Conservation (phyloP, 2,329 filamentous ascomycete species). For the Diaporthe sp. region DNA sequence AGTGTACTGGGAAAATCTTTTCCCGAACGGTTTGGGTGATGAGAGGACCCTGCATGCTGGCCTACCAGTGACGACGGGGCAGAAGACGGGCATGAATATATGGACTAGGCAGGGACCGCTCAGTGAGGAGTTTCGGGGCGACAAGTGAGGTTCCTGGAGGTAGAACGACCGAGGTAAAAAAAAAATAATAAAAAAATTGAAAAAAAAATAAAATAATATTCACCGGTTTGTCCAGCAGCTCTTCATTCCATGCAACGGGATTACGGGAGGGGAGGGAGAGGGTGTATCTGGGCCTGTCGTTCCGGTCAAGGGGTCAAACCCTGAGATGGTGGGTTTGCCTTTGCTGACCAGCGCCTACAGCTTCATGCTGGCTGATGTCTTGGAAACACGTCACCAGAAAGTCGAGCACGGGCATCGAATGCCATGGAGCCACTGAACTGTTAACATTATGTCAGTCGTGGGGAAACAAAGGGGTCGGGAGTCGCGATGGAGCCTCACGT, state of each 20-base stretch:
- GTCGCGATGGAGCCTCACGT: slow-evolving; percentile 13
- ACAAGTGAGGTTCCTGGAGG: background rate
- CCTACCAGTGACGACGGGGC: slow-evolving; percentile 50
- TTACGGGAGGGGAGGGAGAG: too few relatives aligned
- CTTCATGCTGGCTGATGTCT: background rate
- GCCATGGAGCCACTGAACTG: background rate
- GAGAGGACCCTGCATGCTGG: slow-evolving; percentile 52
- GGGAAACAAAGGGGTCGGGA: background rate
- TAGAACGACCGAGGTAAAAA: background rate
- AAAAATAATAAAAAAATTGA: too few relatives aligned
- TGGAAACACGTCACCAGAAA: background rate
- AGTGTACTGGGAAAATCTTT: slow-evolving; percentile 53
- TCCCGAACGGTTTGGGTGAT: slow-evolving; percentile 47
- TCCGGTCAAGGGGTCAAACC: background rate
- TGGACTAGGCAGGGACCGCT: slow-evolving; percentile 50
- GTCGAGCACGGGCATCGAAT: background rate
- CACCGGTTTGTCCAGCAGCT: background rate
- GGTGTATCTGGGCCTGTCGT: background rate
- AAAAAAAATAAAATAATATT: background rate
- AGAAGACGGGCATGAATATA: slow-evolving; percentile 55
- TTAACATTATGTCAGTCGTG: slow-evolving; percentile 2
- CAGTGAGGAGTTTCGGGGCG: slow-evolving; percentile 40
- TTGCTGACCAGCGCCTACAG: background rate
- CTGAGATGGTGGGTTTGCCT: background rate
- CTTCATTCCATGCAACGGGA: background rate